Evolutionary conservation across 768 basidiomycete species (phyloP), one percentile per base, ranked within the genome.

Genomic region (Fistulinella prunicolor): DNA sequence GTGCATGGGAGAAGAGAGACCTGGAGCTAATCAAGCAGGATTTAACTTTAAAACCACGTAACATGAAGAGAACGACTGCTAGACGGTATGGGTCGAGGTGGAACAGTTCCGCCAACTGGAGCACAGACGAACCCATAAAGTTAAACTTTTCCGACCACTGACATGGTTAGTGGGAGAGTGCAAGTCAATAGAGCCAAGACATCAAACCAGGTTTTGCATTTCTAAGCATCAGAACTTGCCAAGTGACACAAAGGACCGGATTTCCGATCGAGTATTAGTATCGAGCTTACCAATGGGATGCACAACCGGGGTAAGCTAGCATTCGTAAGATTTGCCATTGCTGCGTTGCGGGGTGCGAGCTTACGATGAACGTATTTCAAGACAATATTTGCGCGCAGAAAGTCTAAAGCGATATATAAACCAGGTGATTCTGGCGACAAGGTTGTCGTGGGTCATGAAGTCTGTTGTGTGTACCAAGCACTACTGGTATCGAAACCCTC

Each of bases 401-500:
- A 12, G 36, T 57, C 60, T 55, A 32, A 57, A 47, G 36, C 20
- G 47, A 40, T 55, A 58, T 61, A 61, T 52, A 38, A 40, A 49
- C 43, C 52, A 36, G 23, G 42, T 38, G 21, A 26, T 17, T 54
- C 23, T 53, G 28, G 65, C 67, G 67, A 70, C 48, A 54, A n/a
- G n/a, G 30, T n/a, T 29, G 19, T 42, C 20, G 40, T 9, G n/a
- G 40, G 49, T 66, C 57, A 78, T 54, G 61, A 54, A 22, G 70
- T 72, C 57, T 73, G 74, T 63, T 85, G 79, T 37, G 85, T 84
- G 59, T 79, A 76, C 89, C 88, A 91, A 36, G 81, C 73, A 55
- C 82, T 86, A 65, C 75, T 89, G 8, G 82, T 87, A 47, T 80
- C 79, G 60, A 88, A 92, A 14, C 72, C 78, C 56, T 81, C 70